Conservation (phyloP, 148 eudicot genomes). For the Rhododendron ferrugineum region DNA sequence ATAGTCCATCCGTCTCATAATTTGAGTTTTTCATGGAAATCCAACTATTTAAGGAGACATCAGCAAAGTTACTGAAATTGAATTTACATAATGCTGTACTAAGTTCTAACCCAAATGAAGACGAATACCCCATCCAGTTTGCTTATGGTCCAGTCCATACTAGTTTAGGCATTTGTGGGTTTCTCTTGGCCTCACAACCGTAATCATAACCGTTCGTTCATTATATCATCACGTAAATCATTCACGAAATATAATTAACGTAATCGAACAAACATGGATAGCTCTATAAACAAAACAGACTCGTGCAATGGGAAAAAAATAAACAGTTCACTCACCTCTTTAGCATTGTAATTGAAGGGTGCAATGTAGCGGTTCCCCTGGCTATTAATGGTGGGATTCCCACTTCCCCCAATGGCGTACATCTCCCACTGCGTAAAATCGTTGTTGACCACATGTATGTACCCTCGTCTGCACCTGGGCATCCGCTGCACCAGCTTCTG, state of each 20-base stretch:
- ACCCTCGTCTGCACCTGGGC: slow-evolving; percentile 94
- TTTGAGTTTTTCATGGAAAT: background rate
- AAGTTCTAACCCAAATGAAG: background rate
- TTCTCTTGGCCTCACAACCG: background rate
- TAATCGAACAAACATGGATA: background rate
- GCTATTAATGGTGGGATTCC: slow-evolving; percentile 89
- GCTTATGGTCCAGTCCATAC: background rate
- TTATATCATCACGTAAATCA: background rate
- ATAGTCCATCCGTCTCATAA: background rate
- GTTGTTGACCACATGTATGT: slow-evolving; percentile 90
- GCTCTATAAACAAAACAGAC: background rate
- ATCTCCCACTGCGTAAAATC: slow-evolving; percentile 91
- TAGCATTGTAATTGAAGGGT: slow-evolving; percentile 68
- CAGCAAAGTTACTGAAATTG: no score
- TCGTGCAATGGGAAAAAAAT: no score
- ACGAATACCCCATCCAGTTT: background rate
- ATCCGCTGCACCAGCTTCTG: slow-evolving; percentile 77
- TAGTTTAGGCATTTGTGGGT: background rate
- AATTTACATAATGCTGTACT: background rate
- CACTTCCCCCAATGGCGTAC: slow-evolving; percentile 98
- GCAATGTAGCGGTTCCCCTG: slow-evolving; percentile 96
- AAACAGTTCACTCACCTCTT: slow-evolving; percentile 46
- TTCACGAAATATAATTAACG: no score
- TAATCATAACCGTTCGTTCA: background rate
- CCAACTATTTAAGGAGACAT: background rate